phyloP scores from a whole-genome alignment of 1,284 basidiomycete species.

The Veloboletus limbatus region DNA sequence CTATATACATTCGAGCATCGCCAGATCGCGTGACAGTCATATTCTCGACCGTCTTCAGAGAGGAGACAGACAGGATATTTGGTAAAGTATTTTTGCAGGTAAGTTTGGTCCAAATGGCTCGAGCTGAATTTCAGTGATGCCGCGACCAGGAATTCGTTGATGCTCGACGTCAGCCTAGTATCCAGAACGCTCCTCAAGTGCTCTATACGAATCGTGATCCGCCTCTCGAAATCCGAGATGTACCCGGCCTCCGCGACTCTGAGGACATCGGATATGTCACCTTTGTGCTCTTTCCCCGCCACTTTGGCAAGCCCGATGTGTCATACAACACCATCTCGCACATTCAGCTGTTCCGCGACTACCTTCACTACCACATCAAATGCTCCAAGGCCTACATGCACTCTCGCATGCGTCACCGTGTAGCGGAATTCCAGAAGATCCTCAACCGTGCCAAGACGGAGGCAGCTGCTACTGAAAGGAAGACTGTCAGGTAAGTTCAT shows the following conservation, averaged over 20 bases:
- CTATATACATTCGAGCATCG: conserved; percentile 92
- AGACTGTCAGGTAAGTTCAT: conserved; percentile 80
- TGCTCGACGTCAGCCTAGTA: conserved; percentile 86
- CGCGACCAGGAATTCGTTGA: conserved; percentile 91
- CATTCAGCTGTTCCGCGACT: conserved; percentile 97
- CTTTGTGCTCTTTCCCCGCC: conserved; percentile 96
- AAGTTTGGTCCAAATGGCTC: conserved; percentile 21
- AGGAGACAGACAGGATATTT: conserved; percentile 96
- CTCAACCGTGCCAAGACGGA: conserved; percentile 98
- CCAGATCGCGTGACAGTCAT: conserved; percentile 97
- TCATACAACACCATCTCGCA: conserved; percentile 89
- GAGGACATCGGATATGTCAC: conserved; percentile 99
- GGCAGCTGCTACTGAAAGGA: conserved; percentile 78
- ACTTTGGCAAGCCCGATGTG: conserved; percentile 78
- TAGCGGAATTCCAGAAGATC: conserved; percentile 96
- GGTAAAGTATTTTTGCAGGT: conserved; percentile 98
- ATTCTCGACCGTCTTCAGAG: conserved; percentile 95
- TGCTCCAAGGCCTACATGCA: conserved; percentile 99
- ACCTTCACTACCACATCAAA: conserved; percentile 99
- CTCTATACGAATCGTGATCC: conserved; percentile 96
- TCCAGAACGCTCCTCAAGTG: conserved; percentile 98
- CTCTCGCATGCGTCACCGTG: conserved; percentile 92
- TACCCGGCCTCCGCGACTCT: conserved; percentile 76
- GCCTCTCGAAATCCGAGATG: conserved; percentile 90
- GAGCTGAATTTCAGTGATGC: conserved; percentile 2